phyloP scores from a whole-genome alignment of 2,329 filamentous ascomycete genomes.

The Escovopsis sp. region DNA sequence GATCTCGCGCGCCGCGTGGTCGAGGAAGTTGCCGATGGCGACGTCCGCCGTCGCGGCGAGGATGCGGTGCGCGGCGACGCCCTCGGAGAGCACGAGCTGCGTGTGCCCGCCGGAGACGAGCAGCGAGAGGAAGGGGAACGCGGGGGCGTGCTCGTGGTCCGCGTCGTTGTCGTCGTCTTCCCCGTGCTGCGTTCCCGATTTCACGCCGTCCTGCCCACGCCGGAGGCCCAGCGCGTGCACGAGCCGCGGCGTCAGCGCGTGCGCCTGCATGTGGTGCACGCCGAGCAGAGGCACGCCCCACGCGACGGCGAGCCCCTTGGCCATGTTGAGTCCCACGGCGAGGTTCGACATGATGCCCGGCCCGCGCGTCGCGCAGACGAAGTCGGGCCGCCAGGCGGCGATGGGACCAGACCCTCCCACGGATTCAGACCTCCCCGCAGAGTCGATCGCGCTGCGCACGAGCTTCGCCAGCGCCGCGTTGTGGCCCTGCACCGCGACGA shows the following conservation, averaged over 20 bases:
- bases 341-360: constrained; percentile 79
- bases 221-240: constrained; percentile 33
- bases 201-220: too few relatives aligned
- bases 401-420: too few relatives aligned
- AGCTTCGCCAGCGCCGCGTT: constrained; percentile 54
- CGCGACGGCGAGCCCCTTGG: constrained; percentile 73
- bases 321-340: constrained; percentile 62
- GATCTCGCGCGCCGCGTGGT: constrained; percentile 70
- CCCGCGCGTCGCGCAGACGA: constrained; percentile 79
- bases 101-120: constrained; percentile 90
- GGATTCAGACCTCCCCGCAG: too few relatives aligned
- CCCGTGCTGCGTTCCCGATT: background rate
- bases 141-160: constrained; percentile 20
- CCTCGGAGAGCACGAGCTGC: constrained; percentile 61
- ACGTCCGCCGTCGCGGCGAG: constrained; percentile 63
- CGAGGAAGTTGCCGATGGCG: constrained; percentile 78
- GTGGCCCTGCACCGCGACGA: constrained; percentile 62
- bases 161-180: background rate
- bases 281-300: constrained; percentile 73
- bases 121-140: constrained; percentile 75
- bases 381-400: constrained; percentile 41
- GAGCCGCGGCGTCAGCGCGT: constrained; percentile 76
- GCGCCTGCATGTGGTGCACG: constrained; percentile 95
- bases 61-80: constrained; percentile 54
- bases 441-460: constrained; percentile 30